Conservation (phyloP, 345 rosid genomes). For the Noccaea bulbosa region DNA sequence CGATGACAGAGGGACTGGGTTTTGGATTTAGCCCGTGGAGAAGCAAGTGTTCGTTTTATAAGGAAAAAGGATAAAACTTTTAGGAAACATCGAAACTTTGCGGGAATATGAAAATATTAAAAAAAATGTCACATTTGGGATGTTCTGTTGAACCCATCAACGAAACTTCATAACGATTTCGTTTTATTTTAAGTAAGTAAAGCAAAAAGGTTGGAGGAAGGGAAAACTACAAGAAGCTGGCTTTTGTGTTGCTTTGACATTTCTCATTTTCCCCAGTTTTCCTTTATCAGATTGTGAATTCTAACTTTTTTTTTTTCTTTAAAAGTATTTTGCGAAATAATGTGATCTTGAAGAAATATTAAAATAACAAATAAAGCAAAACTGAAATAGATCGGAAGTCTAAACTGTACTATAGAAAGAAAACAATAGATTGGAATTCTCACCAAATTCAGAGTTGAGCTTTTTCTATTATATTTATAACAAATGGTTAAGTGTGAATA, state of each 20-base stretch:
- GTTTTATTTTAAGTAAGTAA: constrained; percentile 1
- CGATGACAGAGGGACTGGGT: constrained; percentile 13
- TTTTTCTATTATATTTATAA: neutral
- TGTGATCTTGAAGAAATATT: too few species aligned
- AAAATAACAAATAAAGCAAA: too few species aligned
- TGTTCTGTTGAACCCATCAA: constrained; percentile 6
- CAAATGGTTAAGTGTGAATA: constrained; percentile 19
- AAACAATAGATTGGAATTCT: neutral
- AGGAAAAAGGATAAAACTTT: neutral
- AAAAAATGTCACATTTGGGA: neutral
- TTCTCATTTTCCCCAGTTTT: neutral
- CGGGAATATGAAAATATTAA: neutral
- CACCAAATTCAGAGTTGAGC: constrained; percentile 13
- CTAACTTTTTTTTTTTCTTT: neutral
- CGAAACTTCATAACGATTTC: constrained; percentile 21
- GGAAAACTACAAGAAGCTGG: neutral
- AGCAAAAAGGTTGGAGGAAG: constrained; percentile 19
- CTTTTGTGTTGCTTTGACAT: neutral
- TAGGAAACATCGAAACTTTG: neutral
- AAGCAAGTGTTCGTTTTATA: constrained; percentile 6
- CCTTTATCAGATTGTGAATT: neutral
- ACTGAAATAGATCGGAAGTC: neutral
- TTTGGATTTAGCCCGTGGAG: neutral
- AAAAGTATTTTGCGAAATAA: neutral
- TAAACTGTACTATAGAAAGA: neutral